Evolutionary conservation across 768 basidiomycete genomes (phyloP).

Genomic region (Tulasnella calospora): DNA sequence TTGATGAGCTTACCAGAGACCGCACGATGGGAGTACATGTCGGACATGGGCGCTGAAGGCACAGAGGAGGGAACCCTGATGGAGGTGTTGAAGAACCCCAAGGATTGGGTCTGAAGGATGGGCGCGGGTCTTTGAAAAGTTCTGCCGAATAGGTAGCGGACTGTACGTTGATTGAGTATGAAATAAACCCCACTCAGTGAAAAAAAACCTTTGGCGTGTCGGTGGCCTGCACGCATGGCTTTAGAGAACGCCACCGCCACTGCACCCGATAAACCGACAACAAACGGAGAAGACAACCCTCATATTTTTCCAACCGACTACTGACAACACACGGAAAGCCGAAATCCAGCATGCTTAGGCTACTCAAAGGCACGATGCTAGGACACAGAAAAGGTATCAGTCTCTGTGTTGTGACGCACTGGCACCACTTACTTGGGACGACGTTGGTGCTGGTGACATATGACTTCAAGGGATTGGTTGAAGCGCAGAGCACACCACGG

Average conservation of each 20-base stretch:
- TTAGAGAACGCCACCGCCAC: too few relatives aligned
- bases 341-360: too few relatives aligned
- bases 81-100: constrained; percentile 56
- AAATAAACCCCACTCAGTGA: constrained; percentile 5
- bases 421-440: neutral
- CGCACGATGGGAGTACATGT: constrained; percentile 87
- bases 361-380: neutral
- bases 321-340: too few relatives aligned
- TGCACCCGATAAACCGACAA: neutral
- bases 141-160: neutral
- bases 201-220: neutral
- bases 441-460: constrained; percentile 5
- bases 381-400: neutral
- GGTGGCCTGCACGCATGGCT: too few relatives aligned
- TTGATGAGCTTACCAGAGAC: constrained; percentile 85
- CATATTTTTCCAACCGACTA: neutral
- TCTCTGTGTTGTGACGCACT: neutral
- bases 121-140: neutral
- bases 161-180: neutral
- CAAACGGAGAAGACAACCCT: neutral
- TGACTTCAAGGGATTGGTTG: neutral
- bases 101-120: constrained; percentile 53
- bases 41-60: constrained; percentile 58
- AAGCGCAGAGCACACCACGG: constrained; percentile 1
- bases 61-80: constrained; percentile 64